A percentile compares a stretch with the other conserved stretches of the same genome.
These are phyloP conservation scores for Gynochthodes officinalis DNA, from an alignment of 257 asterid species.

Conservation along the genomic window DNA sequence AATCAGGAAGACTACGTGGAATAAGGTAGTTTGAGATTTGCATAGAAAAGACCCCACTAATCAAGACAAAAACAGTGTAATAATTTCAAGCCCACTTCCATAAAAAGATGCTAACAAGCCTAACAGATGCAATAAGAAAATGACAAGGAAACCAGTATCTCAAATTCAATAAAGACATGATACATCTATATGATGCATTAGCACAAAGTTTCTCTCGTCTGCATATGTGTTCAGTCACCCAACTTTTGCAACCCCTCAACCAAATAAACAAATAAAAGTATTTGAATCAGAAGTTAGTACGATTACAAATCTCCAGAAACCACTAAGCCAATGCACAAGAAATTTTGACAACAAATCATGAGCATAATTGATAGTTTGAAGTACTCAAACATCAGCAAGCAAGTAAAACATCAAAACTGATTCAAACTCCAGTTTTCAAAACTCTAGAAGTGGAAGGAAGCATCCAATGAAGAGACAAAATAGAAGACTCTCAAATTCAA, in stretches of 20 bases:
- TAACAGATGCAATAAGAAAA: background rate
- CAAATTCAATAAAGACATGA: background rate
- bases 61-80: background rate
- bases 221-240: background rate
- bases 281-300: background rate
- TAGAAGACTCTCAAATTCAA: background rate
- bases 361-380: background rate
- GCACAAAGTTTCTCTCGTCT: background rate
- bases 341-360: background rate
- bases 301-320: background rate
- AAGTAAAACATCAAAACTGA: background rate
- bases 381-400: background rate
- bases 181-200: background rate
- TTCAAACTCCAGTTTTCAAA: background rate
- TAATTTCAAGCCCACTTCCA: background rate
- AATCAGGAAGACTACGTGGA: background rate
- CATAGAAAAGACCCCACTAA: background rate
- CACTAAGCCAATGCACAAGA: background rate
- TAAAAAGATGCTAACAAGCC: background rate
- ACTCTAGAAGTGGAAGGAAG: background rate
- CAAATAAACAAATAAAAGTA: background rate
- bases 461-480: background rate
- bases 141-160: background rate
- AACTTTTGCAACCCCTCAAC: background rate
- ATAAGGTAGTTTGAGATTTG: background rate